Conservation (phyloP, 495 filamentous ascomycete genomes). For the Lepidopterella palustris region DNA sequence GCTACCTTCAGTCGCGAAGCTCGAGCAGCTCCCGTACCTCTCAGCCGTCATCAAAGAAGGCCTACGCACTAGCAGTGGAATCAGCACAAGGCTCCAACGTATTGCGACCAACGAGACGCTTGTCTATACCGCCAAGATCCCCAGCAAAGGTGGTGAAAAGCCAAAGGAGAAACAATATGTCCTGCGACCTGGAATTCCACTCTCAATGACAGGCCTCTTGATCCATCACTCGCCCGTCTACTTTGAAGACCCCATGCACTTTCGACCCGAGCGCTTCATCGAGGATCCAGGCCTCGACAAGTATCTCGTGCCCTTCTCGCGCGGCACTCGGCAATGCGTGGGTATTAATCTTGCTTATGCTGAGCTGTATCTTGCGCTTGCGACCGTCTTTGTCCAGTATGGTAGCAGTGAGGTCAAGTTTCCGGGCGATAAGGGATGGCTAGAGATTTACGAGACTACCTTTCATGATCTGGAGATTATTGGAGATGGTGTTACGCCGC, state of each 20-base stretch:
- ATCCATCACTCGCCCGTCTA: slow-evolving; percentile 40
- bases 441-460: not conserved
- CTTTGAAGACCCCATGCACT: slow-evolving; percentile 40
- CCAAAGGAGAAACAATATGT: not conserved
- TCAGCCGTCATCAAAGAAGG: slow-evolving; percentile 19
- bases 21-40: slow-evolving; percentile 11
- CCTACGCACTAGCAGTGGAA: slow-evolving; percentile 25
- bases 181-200: slow-evolving; percentile 29
- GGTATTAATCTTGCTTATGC: slow-evolving; percentile 37
- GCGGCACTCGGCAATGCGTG: slow-evolving; percentile 28
- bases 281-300: slow-evolving; percentile 17
- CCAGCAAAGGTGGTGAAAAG: not conserved
- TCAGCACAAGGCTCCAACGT: slow-evolving; percentile 30
- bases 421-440: not conserved
- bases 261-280: slow-evolving; percentile 44
- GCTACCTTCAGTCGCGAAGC: not conserved
- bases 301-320: slow-evolving; percentile 29
- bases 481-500: not conserved
- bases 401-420: not conserved
- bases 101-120: slow-evolving; percentile 32
- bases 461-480: not conserved
- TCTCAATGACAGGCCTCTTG: slow-evolving; percentile 40
- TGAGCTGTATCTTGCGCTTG: slow-evolving; percentile 29
- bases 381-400: slow-evolving; percentile 1
- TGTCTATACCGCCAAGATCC: slow-evolving; percentile 29